Base-by-base conservation (phyloP, 179 eudicot genomes). In the Drosera spatulata region DNA sequence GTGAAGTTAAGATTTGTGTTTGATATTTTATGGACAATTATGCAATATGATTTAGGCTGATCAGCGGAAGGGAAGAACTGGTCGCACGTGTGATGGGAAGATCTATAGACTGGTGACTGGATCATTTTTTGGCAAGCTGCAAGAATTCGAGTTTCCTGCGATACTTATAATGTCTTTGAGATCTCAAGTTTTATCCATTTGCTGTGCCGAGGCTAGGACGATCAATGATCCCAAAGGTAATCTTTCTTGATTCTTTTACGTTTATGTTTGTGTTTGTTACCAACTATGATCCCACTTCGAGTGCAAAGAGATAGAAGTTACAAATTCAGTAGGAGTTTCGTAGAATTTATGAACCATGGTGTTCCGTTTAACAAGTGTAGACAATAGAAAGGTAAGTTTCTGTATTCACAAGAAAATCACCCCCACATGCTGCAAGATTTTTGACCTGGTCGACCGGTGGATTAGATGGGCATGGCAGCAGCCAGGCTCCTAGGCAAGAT, bases 41-140 rank as follows among this genome's bases (percentile, higher is more conserved):
- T 38, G 51, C 39, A 14, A 41, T 65, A 47, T 71, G 66, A 41
- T 70, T 70, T 65, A 91, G 97, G 93, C 97, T 63, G 87, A 91
- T 14, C 97, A 91, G 70, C 94, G 97, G 8, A 88, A 60, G 71
- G 97, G 97, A 64, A 82, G 97, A 83, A 91, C 97, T 56, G 95
- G 97, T 53, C 85, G 97, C 53, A 88, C 97, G 53, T 91, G 97
- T 79, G 91, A 91, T 76, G 97, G 97, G 39, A 77, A 78, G 70
- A 69, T 83, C 14, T 91, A 81, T 75, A 83, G 97, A 55, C 67
- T 91, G 75, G 88, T 88, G 41, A 80, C 94, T 37, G 70, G 86
- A 58, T 75, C 91, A 6, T 91, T 91, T 67, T 91, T 64, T 54
- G 66, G 71, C 60, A 69, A 77, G 67, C 71, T 91, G 61, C 74